Evolutionary conservation across 1,284 basidiomycete genomes (phyloP), one percentile per base, ranked within the genome.

Genomic region (Mycocalia duriaeana): DNA sequence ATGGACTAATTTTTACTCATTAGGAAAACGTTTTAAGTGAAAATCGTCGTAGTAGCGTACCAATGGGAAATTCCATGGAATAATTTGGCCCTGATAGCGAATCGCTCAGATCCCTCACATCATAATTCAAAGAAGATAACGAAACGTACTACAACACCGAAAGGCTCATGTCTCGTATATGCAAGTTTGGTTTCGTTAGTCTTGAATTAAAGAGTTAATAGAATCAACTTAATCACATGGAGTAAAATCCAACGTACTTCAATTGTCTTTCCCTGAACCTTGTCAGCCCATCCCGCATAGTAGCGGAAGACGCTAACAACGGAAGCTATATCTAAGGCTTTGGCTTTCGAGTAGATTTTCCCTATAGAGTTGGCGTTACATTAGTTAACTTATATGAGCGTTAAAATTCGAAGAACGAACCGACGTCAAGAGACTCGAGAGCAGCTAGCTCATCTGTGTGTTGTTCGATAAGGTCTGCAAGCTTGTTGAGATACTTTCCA

Each of bases 151-250:
- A 81, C 77, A 50, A 94, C 91, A 56, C 92, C 92, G 57, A 91
- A 85, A n/a, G 92, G 91, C 68, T 95, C 92, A 63, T 91, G 89
- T 25, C 82, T 75, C 16, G 89, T 86, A 68, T 87, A 91, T 2
- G 75, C 77, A 50, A 90, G 69, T 63, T 85, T 88, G 23, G 59
- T 59, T 53, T 83, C 74, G 49, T 68, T 67, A 35, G 82, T 85
- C 79, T 77, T 48, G 41, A 23, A n/a, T 24, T 7, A 25, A 8
- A 13, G 11, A 11, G 23, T n/a, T 13, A 39, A 20, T n/a, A 35
- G 19, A 14, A 18, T 45, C 8, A 23, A 25, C 13, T 45, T 36
- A 18, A 8, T 38, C 11, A 25, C 36, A n/a, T 16, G 16, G n/a
- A 8, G 23, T 14, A 19, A 25, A 14, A 14, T n/a, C 31, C 47